Base-by-base conservation (phyloP, 1,284 basidiomycete genomes). In the Ganoderma sinense region DNA sequence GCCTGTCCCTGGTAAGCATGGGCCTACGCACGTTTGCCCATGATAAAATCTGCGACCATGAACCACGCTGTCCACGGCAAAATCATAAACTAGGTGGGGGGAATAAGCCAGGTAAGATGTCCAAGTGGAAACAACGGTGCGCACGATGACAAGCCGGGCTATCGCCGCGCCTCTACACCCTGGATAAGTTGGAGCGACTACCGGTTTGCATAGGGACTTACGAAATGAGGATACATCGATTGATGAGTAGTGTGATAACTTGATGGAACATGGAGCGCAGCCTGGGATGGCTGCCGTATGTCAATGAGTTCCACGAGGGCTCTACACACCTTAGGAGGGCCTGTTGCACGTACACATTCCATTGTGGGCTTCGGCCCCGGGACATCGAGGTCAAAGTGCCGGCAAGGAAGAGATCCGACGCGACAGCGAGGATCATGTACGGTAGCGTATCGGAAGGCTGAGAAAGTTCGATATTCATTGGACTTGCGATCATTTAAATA, bases 61-160 rank as follows among this genome's bases (percentile, higher is more conserved):
- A 74, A 74, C 73, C 73, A 74, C 1, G 69, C 73, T 10, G 73
- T 74, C 69, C 73, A 71, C 3, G 73, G 73, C 43, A 72, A 48
- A 2, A 71, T 31, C 2, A 66, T 69, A 51, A 74, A 74, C 73
- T 74, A 11, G 3, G 23, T 10, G 40, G 31, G 1, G 5, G 65
- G 40, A 16, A 39, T 33, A 39, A 48, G 45, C 45, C 8, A 10
- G n/a, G 10, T 2, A 26, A 16, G 13, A n/a, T 8, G 18, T n/a
- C 1, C 4, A 18, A 23, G 31, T 29, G 11, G 5, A 23, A 45
- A 36, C 18, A 18, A 31, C 26, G 41, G 16, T 7, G 20, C 66
- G 53, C 55, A 67, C 65, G 4, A 69, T 67, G 14, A 74, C 51
- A 36, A 74, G 62, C 20, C 73, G 45, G 13, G 68, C 65, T 14